Percentiles rank a stretch among this genome's conserved stretches.
Conservation (phyloP, 2,329 filamentous ascomycete genomes). For the Drechslerella stenobrocha region DNA sequence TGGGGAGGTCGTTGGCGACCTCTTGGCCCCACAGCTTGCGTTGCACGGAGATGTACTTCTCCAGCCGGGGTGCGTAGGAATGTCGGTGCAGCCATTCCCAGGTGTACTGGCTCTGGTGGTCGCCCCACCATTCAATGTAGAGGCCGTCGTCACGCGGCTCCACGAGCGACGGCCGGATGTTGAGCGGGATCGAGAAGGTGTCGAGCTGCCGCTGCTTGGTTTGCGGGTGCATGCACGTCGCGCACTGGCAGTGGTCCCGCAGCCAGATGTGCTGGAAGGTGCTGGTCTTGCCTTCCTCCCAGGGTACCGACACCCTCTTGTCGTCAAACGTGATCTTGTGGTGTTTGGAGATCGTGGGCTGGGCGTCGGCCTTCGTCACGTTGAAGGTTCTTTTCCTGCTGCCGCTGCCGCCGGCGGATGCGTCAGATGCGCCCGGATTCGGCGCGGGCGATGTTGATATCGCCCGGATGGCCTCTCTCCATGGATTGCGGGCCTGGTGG, state of each 20-base stretch:
- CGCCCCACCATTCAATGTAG: conserved; percentile 63
- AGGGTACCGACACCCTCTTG: conserved; percentile 52
- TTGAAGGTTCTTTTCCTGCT: conserved; percentile 51
- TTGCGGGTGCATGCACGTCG: conserved; percentile 67
- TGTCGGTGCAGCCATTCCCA: conserved; percentile 66
- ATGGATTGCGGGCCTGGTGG: conserved; percentile 41
- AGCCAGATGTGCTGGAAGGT: conserved; percentile 52
- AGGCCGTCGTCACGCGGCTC: conserved; percentile 56
- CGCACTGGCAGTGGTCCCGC: conserved; percentile 74
- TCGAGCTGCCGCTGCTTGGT: conserved; percentile 71
- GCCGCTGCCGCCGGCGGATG: conserved; percentile 6
- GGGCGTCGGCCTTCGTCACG: conserved; percentile 52
- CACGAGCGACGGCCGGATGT: conserved; percentile 56
- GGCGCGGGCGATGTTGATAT: conserved; percentile 31
- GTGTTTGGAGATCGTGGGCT: conserved; percentile 51
- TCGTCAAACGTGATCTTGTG: conserved; percentile 53
- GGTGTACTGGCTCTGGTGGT: conserved; percentile 69
- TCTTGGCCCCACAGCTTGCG: conserved; percentile 56
- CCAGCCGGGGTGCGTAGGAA: conserved; percentile 54
- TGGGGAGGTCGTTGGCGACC: conserved; percentile 61
- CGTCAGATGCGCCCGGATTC: conserved; percentile 3
- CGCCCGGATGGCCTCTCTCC: conserved; percentile 38
- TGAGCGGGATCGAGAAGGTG: conserved; percentile 65
- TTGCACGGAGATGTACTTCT: conserved; percentile 55
- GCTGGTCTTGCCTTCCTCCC: conserved; percentile 53